Evolutionary conservation across 352 stramenopile species (phyloP), one percentile per base, ranked within the genome.

Genomic region (Thalassiosira hispida): DNA sequence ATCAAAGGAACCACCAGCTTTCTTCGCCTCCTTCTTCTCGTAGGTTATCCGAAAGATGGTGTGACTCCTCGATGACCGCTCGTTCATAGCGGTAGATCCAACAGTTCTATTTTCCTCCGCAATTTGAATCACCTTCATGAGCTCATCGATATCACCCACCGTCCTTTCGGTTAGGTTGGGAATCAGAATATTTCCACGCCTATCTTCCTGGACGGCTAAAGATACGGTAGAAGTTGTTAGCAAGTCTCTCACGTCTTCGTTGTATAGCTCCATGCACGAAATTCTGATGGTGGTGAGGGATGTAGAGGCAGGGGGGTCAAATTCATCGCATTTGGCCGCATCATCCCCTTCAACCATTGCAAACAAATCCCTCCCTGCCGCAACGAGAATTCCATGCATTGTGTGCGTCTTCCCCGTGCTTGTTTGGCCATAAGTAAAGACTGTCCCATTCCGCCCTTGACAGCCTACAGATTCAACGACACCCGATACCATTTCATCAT

Each of bases 381-480:
- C 62, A 46, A 57, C 59, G 29, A 84, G 46, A 35, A 84, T 72
- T 0, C 76, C 76, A 55, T 79, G 69, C 76, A 84, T 84, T 0
- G 76, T 84, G 67, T 77, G 62, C 2, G 76, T 84, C 31, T 95
- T 59, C 87, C 95, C 85, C 23, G 73, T 84, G 18, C 72, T 72
- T 23, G 88, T 94, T 60, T 91, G 82, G 42, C 88, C 88, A 73
- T 94, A 94, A 0, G 86, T 85, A 74, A 92, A 92, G 1, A 94
- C 68, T 0, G 84, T 91, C 14, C 84, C 88, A 75, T 93, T 84
- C 14, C 79, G 73, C 22, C 88, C 88, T 92, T 88, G 76, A 44
- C 40, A 57, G 80, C 96, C 93, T 47, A 97, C 95, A 9, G 90
- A 92, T 33, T 95, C 86, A 22, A 98, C 93, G 73, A 97, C 97